These are phyloP conservation scores for Puccinia triticina DNA, from an alignment of 1,284 basidiomycete genomes.

Conservation along the genomic window DNA sequence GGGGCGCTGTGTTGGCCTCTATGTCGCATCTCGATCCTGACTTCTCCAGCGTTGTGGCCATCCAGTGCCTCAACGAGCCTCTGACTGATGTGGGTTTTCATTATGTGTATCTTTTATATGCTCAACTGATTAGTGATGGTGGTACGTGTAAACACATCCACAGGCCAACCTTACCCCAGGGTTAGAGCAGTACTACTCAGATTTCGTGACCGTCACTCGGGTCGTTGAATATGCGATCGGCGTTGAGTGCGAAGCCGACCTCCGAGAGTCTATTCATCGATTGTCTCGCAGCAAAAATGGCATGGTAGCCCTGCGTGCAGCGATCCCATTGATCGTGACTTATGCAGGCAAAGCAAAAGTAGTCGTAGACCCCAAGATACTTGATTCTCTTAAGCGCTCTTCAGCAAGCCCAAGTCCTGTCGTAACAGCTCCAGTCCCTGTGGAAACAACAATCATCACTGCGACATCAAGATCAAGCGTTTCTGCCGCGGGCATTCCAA, in stretches of 20 bases:
- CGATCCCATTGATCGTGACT: slow-evolving; percentile 29
- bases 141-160: neutral
- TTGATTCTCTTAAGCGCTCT: neutral
- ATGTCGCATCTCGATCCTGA: slow-evolving; percentile 71
- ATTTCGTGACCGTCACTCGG: slow-evolving; percentile 71
- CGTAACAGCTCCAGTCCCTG: neutral
- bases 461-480: neutral
- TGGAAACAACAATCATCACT: neutral
- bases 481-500: neutral
- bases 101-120: neutral
- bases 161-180: slow-evolving; percentile 48
- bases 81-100: slow-evolving; percentile 59
- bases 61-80: slow-evolving; percentile 76
- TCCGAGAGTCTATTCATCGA: slow-evolving; percentile 11
- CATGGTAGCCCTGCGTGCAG: slow-evolving; percentile 21
- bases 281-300: slow-evolving; percentile 21
- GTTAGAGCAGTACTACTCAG: slow-evolving; percentile 67
- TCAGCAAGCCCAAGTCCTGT: neutral
- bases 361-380: slow-evolving; percentile 2
- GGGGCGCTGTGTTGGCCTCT: slow-evolving; percentile 75
- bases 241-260: slow-evolving; percentile 59
- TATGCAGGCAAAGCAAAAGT: slow-evolving; percentile 47
- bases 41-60: slow-evolving; percentile 70
- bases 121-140: neutral
- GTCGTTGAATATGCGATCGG: slow-evolving; percentile 69